Percentiles rank a stretch among this genome's conserved stretches.
These are phyloP conservation scores for Mortierella polycephala DNA, from an alignment of 371 early-diverging fungal genomes.

Conservation along the genomic window DNA sequence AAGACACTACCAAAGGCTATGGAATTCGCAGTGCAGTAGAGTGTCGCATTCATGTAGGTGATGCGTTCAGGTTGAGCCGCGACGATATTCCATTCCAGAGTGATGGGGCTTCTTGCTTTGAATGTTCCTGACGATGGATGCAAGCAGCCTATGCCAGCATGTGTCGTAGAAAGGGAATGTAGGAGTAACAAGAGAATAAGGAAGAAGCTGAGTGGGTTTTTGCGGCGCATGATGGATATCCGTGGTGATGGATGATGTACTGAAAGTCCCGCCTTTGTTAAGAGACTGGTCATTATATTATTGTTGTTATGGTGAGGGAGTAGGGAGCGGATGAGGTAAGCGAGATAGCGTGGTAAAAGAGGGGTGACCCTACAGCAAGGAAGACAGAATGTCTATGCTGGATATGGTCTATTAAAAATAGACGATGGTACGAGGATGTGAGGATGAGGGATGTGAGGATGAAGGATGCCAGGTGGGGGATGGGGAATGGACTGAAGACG, in stretches of 20 bases:
- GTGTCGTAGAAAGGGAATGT: conserved; percentile 4
- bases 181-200: background rate
- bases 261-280: background rate
- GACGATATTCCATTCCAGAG: conserved; percentile 38
- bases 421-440: background rate
- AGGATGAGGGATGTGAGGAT: background rate
- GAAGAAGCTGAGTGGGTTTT: background rate
- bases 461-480: background rate
- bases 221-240: background rate
- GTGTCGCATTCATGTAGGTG: conserved; percentile 22
- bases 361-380: background rate
- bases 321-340: too few species aligned
- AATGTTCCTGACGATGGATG: conserved; percentile 35
- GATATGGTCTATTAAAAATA: background rate
- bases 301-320: too few species aligned
- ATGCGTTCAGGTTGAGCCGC: conserved; percentile 23
- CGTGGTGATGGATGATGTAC: background rate
- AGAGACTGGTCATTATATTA: too few species aligned
- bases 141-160: conserved; percentile 38
- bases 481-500: background rate
- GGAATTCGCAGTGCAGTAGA: conserved; percentile 29
- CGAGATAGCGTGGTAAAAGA: too few species aligned
- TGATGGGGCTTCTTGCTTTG: conserved; percentile 30
- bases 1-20: conserved; percentile 22
- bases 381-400: background rate